phyloP scores from a whole-genome alignment of 441 rosid species.

The Pelargonium australe region DNA sequence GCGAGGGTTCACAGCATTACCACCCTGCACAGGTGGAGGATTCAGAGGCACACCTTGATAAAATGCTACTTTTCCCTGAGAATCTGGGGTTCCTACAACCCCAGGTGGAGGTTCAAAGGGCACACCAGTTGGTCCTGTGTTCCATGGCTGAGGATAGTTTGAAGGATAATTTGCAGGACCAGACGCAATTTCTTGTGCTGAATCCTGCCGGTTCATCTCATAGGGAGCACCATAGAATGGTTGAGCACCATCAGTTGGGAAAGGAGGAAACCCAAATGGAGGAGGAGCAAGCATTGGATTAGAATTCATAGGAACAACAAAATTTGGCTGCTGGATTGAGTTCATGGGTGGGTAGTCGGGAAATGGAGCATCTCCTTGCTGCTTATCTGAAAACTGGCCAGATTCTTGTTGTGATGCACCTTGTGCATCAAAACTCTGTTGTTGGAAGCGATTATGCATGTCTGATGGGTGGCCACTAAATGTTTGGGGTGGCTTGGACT shows the following conservation, averaged over 20 bases:
- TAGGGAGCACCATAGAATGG: slow-evolving; percentile 54
- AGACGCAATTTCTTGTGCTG: slow-evolving; percentile 52
- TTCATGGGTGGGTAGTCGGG: slow-evolving; percentile 59
- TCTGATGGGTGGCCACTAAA: slow-evolving; percentile 47
- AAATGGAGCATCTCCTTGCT: slow-evolving; percentile 45
- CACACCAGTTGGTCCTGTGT: slow-evolving; percentile 19
- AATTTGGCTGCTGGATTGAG: slow-evolving; percentile 27
- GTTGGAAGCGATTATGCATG: slow-evolving; percentile 32
- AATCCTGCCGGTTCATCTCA: slow-evolving; percentile 44
- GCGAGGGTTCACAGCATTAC: slow-evolving; percentile 32
- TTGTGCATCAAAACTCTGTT: slow-evolving; percentile 28
- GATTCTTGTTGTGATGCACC: slow-evolving; percentile 37
- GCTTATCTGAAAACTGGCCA: slow-evolving; percentile 7
- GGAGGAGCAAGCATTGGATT: slow-evolving; percentile 13
- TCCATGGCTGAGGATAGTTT: slow-evolving; percentile 66
- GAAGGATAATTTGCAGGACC: slow-evolving; percentile 30
- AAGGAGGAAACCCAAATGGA: slow-evolving; percentile 26
- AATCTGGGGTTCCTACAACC: slow-evolving; percentile 18
- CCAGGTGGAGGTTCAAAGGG: slow-evolving; percentile 34
- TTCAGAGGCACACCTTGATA: too few relatives aligned
- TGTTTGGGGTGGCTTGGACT: slow-evolving; percentile 40
- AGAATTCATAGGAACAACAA: slow-evolving; percentile 36
- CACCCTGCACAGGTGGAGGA: too few relatives aligned
- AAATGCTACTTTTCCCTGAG: slow-evolving; percentile 17
- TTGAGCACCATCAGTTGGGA: slow-evolving; percentile 22